These are phyloP conservation scores for Themeda triandra DNA, from an alignment of 176 grass and related monocot genomes.

Conservation along the genomic window DNA sequence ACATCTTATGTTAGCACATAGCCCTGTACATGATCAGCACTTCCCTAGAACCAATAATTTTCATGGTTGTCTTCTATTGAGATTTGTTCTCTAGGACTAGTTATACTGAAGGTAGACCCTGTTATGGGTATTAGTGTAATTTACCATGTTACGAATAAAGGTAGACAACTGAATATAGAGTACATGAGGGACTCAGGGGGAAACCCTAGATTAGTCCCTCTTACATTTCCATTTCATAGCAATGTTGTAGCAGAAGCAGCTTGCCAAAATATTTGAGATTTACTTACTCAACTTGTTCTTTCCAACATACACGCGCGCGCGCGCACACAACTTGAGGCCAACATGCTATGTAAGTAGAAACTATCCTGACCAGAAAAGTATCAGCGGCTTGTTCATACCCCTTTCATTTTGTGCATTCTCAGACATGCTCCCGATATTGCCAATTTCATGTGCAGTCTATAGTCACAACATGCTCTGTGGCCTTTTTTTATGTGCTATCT, in stretches of 20 bases:
- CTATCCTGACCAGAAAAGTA: neutral
- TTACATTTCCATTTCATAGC: neutral
- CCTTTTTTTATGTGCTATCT: constrained; percentile 9
- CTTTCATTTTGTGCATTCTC: neutral
- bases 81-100: neutral
- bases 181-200: too few relatives aligned
- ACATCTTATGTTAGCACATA: neutral
- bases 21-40: neutral
- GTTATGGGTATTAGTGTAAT: too few relatives aligned
- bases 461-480: neutral
- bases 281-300: neutral
- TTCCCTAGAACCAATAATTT: neutral
- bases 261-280: neutral
- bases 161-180: too few relatives aligned
- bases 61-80: neutral
- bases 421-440: neutral
- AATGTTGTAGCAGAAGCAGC: neutral
- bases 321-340: neutral
- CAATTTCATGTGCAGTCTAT: constrained; percentile 9
- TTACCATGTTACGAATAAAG: too few relatives aligned
- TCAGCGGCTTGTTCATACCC: neutral
- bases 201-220: neutral
- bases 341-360: neutral
- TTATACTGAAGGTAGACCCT: neutral
- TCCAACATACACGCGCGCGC: too few relatives aligned